Evolutionary conservation across 768 basidiomycete species (phyloP).

Genomic region (Rhodocollybia butyracea): DNA sequence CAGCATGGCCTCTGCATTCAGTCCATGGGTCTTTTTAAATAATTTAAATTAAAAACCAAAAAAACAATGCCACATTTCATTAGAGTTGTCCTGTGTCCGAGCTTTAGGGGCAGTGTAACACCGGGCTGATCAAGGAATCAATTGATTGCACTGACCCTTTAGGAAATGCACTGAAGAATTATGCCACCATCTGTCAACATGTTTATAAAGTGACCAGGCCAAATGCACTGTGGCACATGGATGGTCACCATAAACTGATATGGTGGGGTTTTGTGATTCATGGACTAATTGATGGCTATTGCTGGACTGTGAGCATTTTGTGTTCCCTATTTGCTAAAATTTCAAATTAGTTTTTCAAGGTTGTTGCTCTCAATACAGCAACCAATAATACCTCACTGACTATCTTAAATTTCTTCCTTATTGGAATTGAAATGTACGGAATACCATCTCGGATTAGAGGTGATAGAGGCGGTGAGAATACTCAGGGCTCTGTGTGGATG

Average conservation of each 20-base stretch:
- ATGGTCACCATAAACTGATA: constrained; percentile 25
- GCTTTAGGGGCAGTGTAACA: no score
- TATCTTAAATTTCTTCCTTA: constrained; percentile 22
- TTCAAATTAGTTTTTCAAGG: constrained; percentile 14
- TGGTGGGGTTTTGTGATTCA: constrained; percentile 26
- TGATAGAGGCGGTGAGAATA: constrained; percentile 34
- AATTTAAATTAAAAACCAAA: no score
- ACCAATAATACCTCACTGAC: constrained; percentile 26
- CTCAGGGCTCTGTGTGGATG: constrained; percentile 29
- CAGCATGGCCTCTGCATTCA: constrained; percentile 17
- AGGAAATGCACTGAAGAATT: constrained; percentile 16
- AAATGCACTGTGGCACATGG: constrained; percentile 22
- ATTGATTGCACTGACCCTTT: constrained; percentile 19
- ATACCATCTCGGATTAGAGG: constrained; percentile 28
- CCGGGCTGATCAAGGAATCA: constrained; percentile 13
- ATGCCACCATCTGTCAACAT: constrained; percentile 6
- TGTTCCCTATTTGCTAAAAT: neutral
- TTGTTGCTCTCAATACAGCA: constrained; percentile 22
- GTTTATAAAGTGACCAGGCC: constrained; percentile 18
- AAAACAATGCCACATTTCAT: no score
- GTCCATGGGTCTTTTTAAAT: no score
- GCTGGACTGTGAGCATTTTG: constrained; percentile 17
- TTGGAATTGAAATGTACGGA: constrained; percentile 18
- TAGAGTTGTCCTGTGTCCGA: no score
- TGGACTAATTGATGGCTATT: constrained; percentile 28